Evolutionary conservation across 1,284 basidiomycete genomes (phyloP), one percentile per base, ranked within the genome.

Genomic region (Pyrrhoderma lamaoense): DNA sequence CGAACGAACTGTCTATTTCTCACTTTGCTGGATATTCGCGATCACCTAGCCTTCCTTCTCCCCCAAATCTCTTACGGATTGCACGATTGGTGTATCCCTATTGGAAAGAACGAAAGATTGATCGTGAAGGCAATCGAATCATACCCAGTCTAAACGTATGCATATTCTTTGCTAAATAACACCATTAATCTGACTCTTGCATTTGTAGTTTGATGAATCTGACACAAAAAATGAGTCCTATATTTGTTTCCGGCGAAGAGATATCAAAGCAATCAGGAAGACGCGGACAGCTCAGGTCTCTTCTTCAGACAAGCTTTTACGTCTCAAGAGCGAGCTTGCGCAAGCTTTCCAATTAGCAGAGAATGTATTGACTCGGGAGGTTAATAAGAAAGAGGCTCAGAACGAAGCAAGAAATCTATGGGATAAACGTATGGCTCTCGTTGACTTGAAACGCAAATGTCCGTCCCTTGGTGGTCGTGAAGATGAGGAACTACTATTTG

Each of bases 181-280:
- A 5, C 42, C 56, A 49, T 27, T 21, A 21, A 44, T 31, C 40
- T 52, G 50, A 49, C 43, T 34, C 16, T 31, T 8, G 21, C 18
- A 54, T 55, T 27, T 56, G 1, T 61, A 93, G 89, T 84, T 81
- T 58, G 93, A 99, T 66, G 95, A 98, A 70, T 79, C 87, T 35
- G 95, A 97, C 67, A 83, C 87, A 48, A 69, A 71, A 55, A 93
- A 92, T 55, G 93, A 98, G 63, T 96, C 96, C 0, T 99, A 98
- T 59, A 92, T 98, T 47, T 99, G 96, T 69, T 99, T 99, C 78
- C 85, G 96, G 38, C 80, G 95, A 50, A 85, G 94, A 54, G 95
- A 99, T 64, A 89, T 90, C 65, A 98, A 98, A 65, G 85, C 89
- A 11, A 81, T 93, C 21, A 85, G 95, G 54, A 98, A 99, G 72